Conservation (phyloP, 148 eudicot species). For the Rhododendron griersonianum region DNA sequence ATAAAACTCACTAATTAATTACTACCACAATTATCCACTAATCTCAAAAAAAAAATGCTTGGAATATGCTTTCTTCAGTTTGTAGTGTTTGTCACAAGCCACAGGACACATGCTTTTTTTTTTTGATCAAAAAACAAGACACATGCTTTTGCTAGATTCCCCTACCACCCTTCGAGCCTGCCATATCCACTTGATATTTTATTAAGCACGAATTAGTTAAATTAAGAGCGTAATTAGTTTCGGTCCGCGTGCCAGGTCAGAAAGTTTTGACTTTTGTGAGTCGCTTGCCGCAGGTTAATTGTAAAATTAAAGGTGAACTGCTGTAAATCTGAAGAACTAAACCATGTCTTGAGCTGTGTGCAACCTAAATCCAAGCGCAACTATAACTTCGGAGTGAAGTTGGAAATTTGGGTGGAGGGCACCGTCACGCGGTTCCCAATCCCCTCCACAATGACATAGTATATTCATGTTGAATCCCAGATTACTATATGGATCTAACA, state of each 20-base stretch:
- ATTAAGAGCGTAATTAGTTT: constrained; percentile 13
- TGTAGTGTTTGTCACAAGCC: background rate
- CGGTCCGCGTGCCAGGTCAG: background rate
- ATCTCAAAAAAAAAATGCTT: background rate
- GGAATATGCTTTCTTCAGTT: background rate
- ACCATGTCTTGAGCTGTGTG: constrained; percentile 28
- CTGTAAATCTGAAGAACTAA: background rate
- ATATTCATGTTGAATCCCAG: too few species aligned
- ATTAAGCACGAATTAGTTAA: background rate
- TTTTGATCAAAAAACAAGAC: background rate
- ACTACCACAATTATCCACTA: background rate
- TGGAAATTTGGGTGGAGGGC: background rate
- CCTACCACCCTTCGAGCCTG: background rate
- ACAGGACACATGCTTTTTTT: background rate
- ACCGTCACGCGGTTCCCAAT: background rate
- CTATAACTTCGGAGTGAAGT: background rate
- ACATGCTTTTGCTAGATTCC: constrained; percentile 4
- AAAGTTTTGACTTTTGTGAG: constrained; percentile 4
- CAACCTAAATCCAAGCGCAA: background rate
- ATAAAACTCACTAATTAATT: background rate
- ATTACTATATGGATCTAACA: background rate
- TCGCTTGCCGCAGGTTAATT: constrained; percentile 13
- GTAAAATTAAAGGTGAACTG: background rate
- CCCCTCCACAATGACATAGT: too few species aligned
- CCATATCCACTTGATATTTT: background rate